Percentiles rank a stretch among this genome's conserved stretches.
phyloP scores from a whole-genome alignment of 75 land plant genomes.

The Pinus tabuliformis region DNA sequence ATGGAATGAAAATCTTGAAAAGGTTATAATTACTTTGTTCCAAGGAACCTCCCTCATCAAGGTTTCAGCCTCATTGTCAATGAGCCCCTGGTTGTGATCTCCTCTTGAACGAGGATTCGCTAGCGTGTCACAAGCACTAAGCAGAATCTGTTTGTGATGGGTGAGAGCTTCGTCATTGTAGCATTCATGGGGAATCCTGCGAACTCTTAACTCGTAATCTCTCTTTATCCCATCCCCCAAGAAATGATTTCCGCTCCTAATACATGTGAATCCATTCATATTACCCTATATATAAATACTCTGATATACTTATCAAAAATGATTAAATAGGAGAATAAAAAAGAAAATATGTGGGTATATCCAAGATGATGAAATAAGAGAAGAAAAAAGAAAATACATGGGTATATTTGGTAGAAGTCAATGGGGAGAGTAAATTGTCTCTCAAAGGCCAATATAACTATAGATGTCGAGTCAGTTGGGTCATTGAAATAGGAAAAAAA shows the following conservation, averaged over 20 bases:
- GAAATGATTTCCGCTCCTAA: conserved; percentile 81
- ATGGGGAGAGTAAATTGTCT: conserved; percentile 62
- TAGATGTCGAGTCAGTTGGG: neutral
- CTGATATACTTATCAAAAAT: neutral
- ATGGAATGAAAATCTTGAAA: neutral
- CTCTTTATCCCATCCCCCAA: conserved; percentile 77
- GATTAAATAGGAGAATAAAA: neutral
- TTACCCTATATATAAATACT: too few relatives aligned
- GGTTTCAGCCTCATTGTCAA: too few relatives aligned
- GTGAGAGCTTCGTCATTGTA: conserved; percentile 72
- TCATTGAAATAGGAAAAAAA: conserved; percentile 31
- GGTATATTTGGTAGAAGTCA: conserved; percentile 67
- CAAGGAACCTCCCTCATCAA: too few relatives aligned
- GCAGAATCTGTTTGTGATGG: conserved; percentile 72
- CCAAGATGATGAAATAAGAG: too few relatives aligned
- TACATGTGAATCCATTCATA: conserved; percentile 20
- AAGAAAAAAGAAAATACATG: too few relatives aligned
- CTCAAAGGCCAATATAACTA: conserved; percentile 17
- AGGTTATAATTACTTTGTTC: conserved; percentile 55
- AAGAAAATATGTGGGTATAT: too few relatives aligned
- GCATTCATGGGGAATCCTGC: conserved; percentile 72
- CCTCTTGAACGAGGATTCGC: conserved; percentile 45
- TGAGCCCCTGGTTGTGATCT: too few relatives aligned
- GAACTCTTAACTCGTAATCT: conserved; percentile 69
- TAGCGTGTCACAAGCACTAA: conserved; percentile 79